Evolutionary conservation across 805 yeast species (phyloP), one percentile per base, ranked within the genome.

Genomic region (Scheffersomyces coipomensis): DNA sequence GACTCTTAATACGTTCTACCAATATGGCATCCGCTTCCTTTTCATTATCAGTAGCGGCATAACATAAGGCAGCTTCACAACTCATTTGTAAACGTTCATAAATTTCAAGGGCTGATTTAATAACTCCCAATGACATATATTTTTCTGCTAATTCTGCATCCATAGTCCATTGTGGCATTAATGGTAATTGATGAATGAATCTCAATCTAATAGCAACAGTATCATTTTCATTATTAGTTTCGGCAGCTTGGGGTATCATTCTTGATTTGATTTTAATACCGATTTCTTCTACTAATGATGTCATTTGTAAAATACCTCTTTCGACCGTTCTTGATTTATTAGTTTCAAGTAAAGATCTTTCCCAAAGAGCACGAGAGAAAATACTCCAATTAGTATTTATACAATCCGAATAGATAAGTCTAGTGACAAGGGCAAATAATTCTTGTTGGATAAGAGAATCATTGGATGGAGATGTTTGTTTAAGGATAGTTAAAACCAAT

Each of bases 291-390:
- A 90, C 93, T 31, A 93, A 68, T 3, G 95, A 83, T 39, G 90
- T 91, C 83, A 93, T 82, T 62, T 93, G 99, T 37, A 93, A 69
- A 4, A 90, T 81, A 36, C 98, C 98, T 58, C 99, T 76, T 64
- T 93, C 98, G 18, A 91, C 83, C 1, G 97, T 91, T 56, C 85
- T 82, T 1, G 95, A 80, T 48, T 81, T 82, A 35, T 75, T 73
- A 0, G 96, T 78, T 58, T 93, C 99, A 26, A 90, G 67, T 16
- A 86, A 52, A 6, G 97, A 88, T 58, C 98, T 78, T 53, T 84
- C 86, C 97, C 97, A 93, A 32, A 93, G 66, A 0, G 95, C 85
- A 45, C 90, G 73, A 2, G 90, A 79, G 52, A 82, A 88, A 3
- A 91, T 59, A 1, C 85, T 64, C 89, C 96, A 89, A 58, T 87